Percentiles rank a stretch among this genome's conserved stretches.
These are phyloP conservation scores for Epichloe sp. DNA, from an alignment of 2,329 filamentous ascomycete species.

Conservation along the genomic window DNA sequence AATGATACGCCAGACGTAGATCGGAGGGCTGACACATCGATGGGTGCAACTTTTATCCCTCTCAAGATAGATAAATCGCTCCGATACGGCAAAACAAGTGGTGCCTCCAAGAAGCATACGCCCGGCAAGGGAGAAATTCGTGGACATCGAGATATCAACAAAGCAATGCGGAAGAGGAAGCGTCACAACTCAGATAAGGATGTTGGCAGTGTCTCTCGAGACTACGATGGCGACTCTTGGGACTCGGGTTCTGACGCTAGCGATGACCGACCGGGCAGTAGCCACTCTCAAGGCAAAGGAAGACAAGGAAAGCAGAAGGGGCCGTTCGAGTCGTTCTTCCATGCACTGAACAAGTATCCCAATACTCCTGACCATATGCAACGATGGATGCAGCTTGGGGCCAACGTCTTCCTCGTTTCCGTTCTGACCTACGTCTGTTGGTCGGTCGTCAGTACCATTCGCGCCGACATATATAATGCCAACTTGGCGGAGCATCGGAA, in stretches of 20 bases:
- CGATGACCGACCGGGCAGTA: conserved; percentile 10
- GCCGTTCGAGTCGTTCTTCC: conserved; percentile 31
- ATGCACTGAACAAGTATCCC: conserved; percentile 42
- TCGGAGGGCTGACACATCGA: conserved; percentile 27
- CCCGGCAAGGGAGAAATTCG: conserved; percentile 55
- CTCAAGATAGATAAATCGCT: conserved; percentile 32
- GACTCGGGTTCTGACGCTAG: conserved; percentile 36
- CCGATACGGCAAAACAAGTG: conserved; percentile 28
- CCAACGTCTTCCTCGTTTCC: conserved; percentile 50
- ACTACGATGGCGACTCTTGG: conserved; percentile 28
- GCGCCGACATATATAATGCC: conserved; percentile 61
- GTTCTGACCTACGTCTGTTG: conserved; percentile 53
- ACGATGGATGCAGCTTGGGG: conserved; percentile 43
- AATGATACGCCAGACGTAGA: conserved; percentile 41
- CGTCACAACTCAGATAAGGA: conserved; percentile 38
- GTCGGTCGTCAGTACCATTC: conserved; percentile 55
- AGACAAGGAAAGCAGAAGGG: conserved; percentile 12
- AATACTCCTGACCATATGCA: conserved; percentile 46
- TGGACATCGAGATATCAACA: conserved; percentile 25
- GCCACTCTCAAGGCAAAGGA: conserved; percentile 13
- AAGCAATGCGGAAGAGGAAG: conserved; percentile 38
- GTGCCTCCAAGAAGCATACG: conserved; percentile 26
- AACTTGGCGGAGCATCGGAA: conserved; percentile 54
- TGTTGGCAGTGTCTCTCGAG: conserved; percentile 34
- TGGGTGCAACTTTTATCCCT: conserved; percentile 32